Percentiles rank a stretch among this genome's conserved stretches.
These are phyloP conservation scores for Xylariaceae sp. DNA, from an alignment of 2,329 filamentous ascomycete species.

Conservation along the genomic window DNA sequence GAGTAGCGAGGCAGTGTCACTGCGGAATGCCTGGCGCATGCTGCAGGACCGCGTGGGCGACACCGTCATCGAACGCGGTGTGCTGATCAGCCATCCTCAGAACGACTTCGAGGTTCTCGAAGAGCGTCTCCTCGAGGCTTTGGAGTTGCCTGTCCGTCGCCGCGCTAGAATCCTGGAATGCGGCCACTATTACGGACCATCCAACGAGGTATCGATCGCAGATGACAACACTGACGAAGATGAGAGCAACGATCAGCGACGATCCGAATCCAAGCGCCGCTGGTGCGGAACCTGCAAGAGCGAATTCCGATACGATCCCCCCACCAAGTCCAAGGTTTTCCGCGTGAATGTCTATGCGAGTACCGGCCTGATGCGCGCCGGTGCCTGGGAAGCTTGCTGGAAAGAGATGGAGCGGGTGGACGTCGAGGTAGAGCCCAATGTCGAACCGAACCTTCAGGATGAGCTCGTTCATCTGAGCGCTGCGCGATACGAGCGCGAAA, in stretches of 20 bases:
- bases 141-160: constrained; percentile 61
- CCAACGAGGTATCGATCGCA: constrained; percentile 42
- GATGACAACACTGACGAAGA: constrained; percentile 45
- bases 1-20: constrained; percentile 40
- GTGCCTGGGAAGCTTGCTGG: constrained; percentile 92
- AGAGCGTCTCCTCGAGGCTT: constrained; percentile 67
- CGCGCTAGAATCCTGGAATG: constrained; percentile 68
- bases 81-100: constrained; percentile 71
- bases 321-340: constrained; percentile 56
- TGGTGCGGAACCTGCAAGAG: constrained; percentile 54
- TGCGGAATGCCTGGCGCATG: constrained; percentile 60
- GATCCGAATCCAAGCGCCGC: constrained; percentile 37
- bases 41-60: constrained; percentile 67
- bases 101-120: constrained; percentile 76
- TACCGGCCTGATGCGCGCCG: constrained; percentile 87
- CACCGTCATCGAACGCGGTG: constrained; percentile 66
- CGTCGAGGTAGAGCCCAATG: constrained; percentile 76
- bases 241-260: constrained; percentile 37
- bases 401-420: constrained; percentile 98
- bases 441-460: constrained; percentile 53
- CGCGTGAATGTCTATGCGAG: constrained; percentile 87
- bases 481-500: constrained; percentile 38
- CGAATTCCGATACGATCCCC: constrained; percentile 51
- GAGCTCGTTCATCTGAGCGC: constrained; percentile 54
- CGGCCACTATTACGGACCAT: constrained; percentile 66